These are phyloP conservation scores for Calonectria leucothoes DNA, from an alignment of 2,329 filamentous ascomycete species.

Conservation along the genomic window DNA sequence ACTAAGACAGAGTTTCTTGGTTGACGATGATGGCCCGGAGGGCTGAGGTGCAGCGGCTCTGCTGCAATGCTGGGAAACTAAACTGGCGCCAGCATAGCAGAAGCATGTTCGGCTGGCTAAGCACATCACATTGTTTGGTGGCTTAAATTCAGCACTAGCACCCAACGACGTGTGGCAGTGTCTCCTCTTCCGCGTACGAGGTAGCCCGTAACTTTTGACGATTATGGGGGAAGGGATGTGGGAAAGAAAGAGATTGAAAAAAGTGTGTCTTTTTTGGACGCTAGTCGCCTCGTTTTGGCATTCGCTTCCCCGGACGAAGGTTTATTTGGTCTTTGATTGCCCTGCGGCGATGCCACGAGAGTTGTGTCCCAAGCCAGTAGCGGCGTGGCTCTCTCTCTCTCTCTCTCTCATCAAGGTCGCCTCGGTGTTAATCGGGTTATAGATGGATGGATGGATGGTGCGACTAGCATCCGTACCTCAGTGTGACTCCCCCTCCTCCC, in stretches of 20 bases:
- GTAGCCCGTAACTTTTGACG: neutral
- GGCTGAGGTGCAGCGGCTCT: constrained; percentile 15
- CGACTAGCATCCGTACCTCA: no score
- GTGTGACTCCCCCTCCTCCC: neutral
- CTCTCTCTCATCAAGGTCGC: neutral
- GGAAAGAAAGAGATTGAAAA: neutral
- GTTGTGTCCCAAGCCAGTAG: neutral
- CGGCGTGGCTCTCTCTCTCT: neutral
- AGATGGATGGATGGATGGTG: neutral
- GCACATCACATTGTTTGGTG: neutral
- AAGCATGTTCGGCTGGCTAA: constrained; percentile 7
- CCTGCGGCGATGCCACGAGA: neutral
- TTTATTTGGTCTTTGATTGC: neutral
- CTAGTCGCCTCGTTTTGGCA: constrained; percentile 1
- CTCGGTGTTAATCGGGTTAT: neutral
- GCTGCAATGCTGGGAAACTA: constrained; percentile 3
- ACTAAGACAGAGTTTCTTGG: constrained; percentile 19
- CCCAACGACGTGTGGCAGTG: neutral
- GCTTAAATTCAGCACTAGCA: neutral
- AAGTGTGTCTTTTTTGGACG: neutral
- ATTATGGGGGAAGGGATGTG: neutral
- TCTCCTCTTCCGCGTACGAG: neutral
- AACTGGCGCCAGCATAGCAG: neutral
- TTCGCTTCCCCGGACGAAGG: neutral
- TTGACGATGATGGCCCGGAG: constrained; percentile 1